Base-by-base conservation (phyloP, 2,329 filamentous ascomycete species). In the Verticillium zaregamsianum region DNA sequence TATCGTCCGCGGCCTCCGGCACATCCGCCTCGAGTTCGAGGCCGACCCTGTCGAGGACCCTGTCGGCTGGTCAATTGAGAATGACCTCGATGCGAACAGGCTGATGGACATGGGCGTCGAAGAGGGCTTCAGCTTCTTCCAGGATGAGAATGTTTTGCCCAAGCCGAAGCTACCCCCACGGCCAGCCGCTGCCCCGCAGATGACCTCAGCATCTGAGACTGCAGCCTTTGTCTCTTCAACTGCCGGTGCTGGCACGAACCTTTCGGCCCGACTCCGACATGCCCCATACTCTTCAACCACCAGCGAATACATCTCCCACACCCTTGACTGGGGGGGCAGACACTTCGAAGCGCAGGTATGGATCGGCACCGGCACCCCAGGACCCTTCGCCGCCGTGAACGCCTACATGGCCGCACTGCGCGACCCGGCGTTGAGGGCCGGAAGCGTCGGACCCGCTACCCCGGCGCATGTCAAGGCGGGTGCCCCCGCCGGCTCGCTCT, bases 1-100 rank as follows among this genome's bases (percentile, higher is more conserved):
- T 2, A 67, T 82, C 3, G 70, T 88, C 6, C 67, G 69, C 3
- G 86, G 86, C 12, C 73, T 89, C n/a, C 76, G 80, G 60, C 78
- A 80, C 62, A 68, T 89, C 17, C 72, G 79, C 2, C 72, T 89
- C 6, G 85, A 88, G 67, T 81, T 88, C 63, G 79, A 81, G 31
- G 70, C 75, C 0, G 80, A 81, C 57, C 72, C 74, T 2, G 70
- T 71, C 12, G 74, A 77, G 3, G 76, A 78, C 28, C 67, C 66
- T 11, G 62, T 66, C 25, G 69, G 72, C 20, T 70, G 72, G 17
- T 71, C 71, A 5, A 66, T 68, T 3, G 65, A 67, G 2, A 72
- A 71, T 12, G 74, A 75, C 20, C 61, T 79, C 3, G 78, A 82
- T 58, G 76, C 79, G 1, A 76, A 77, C 54, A 72, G 72, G 14